Percentiles rank a stretch among this genome's conserved stretches.
These are phyloP conservation scores for Emergomyces africanus DNA, from an alignment of 2,329 filamentous ascomycete genomes.

Conservation along the genomic window DNA sequence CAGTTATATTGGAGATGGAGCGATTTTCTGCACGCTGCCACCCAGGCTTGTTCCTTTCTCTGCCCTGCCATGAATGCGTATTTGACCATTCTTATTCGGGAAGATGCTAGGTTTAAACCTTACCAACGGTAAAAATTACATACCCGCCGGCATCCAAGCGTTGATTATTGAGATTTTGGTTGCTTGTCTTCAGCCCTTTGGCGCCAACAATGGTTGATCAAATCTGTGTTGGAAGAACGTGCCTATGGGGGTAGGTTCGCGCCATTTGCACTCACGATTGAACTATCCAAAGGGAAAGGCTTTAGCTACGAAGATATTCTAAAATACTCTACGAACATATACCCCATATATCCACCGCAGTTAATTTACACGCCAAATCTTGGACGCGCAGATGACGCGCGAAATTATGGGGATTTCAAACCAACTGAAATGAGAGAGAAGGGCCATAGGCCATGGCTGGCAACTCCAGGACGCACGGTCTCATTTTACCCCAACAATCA, in stretches of 20 bases:
- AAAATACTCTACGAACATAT: too few species aligned
- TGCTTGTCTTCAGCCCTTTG: background rate
- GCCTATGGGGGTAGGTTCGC: background rate
- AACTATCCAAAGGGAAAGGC: background rate
- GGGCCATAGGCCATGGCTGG: too few species aligned
- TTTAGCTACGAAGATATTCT: too few species aligned
- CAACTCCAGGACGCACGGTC: background rate
- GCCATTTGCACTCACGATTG: background rate
- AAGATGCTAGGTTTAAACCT: background rate
- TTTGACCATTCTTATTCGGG: conserved; percentile 1
- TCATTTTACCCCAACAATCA: too few species aligned
- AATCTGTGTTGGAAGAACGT: too few species aligned
- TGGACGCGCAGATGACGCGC: background rate
- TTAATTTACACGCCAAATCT: background rate
- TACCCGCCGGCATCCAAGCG: background rate
- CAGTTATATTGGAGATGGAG: background rate
- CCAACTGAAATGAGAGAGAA: too few species aligned
- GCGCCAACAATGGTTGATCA: background rate
- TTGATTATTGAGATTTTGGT: background rate
- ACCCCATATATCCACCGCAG: background rate
- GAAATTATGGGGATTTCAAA: background rate
- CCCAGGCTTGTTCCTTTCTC: background rate
- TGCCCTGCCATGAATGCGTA: background rate
- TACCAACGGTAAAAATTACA: background rate
- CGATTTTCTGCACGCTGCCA: background rate